Conservation (phyloP, 768 basidiomycete genomes). For the Lentinula edodes region DNA sequence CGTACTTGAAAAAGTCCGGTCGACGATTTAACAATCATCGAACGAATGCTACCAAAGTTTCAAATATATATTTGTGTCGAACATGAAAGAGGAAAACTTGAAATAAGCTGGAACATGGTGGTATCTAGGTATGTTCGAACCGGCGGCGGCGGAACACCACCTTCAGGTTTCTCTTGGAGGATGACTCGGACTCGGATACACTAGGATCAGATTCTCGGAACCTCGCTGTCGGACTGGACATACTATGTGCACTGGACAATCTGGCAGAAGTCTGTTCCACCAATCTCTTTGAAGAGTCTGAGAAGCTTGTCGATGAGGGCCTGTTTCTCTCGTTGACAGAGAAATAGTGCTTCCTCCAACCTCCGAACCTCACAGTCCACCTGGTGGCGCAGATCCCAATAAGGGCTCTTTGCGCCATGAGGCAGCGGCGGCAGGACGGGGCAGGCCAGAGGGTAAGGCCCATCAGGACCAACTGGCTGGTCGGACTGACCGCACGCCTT, state of each 20-base stretch:
- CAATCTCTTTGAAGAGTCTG: background rate
- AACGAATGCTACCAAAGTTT: too few relatives aligned
- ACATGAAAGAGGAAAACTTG: too few relatives aligned
- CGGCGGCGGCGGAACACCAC: too few relatives aligned
- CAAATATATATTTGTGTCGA: too few relatives aligned
- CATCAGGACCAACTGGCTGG: background rate
- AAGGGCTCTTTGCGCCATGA: background rate
- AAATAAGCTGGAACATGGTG: too few relatives aligned
- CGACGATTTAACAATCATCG: too few relatives aligned
- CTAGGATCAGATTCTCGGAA: background rate
- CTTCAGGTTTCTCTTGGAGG: background rate
- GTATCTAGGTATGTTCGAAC: too few relatives aligned
- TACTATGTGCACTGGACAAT: background rate
- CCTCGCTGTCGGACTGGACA: background rate
- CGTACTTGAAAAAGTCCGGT: too few relatives aligned
- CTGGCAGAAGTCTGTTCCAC: background rate
- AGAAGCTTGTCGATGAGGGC: background rate
- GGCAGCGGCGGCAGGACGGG: background rate
- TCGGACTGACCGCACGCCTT: background rate
- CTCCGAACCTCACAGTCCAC: background rate
- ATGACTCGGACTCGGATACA: background rate
- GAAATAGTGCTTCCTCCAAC: background rate
- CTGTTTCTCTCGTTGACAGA: background rate
- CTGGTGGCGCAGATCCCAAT: background rate
- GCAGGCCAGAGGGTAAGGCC: background rate